phyloP scores from a whole-genome alignment of 2,329 filamentous ascomycete genomes.

The Exophiala sp. region DNA sequence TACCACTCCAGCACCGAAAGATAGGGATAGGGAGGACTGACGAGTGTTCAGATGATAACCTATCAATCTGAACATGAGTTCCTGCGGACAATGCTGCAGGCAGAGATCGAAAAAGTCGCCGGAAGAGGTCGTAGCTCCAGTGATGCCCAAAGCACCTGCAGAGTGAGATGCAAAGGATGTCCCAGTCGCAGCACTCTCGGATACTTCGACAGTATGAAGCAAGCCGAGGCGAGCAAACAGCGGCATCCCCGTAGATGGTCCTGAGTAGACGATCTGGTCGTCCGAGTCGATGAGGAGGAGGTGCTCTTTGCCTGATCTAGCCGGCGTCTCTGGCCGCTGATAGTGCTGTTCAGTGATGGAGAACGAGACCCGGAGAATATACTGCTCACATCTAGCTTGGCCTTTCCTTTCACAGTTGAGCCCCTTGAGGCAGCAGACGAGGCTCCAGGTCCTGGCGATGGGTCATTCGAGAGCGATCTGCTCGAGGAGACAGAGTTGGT shows the following conservation, averaged over 20 bases:
- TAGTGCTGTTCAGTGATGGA: neutral
- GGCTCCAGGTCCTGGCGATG: neutral
- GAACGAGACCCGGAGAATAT: neutral
- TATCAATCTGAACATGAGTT: constrained; percentile 12
- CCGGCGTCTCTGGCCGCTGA: neutral
- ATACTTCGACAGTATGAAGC: constrained; percentile 13
- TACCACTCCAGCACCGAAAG: neutral
- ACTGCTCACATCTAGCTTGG: neutral
- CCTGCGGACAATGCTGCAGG: constrained; percentile 10
- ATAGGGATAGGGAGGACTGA: neutral
- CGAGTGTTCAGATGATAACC: constrained; percentile 9
- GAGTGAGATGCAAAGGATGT: constrained; percentile 11
- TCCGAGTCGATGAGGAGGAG: constrained; percentile 13
- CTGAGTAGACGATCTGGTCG: constrained; percentile 12
- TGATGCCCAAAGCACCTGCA: constrained; percentile 10
- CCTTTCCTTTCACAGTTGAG: neutral
- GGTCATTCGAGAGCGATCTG: neutral
- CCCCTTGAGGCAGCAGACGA: constrained; percentile 1
- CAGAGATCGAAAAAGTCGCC: constrained; percentile 11
- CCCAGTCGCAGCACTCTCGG: constrained; percentile 3
- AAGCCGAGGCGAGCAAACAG: constrained; percentile 11
- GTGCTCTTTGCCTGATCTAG: constrained; percentile 9
- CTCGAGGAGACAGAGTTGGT: constrained; percentile 3
- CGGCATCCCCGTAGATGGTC: constrained; percentile 11
- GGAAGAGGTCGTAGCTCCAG: constrained; percentile 8